A percentile compares a stretch with the other conserved stretches of the same genome.
Conservation (phyloP, 306 rosid genomes). For the Rubus parviflorus region DNA sequence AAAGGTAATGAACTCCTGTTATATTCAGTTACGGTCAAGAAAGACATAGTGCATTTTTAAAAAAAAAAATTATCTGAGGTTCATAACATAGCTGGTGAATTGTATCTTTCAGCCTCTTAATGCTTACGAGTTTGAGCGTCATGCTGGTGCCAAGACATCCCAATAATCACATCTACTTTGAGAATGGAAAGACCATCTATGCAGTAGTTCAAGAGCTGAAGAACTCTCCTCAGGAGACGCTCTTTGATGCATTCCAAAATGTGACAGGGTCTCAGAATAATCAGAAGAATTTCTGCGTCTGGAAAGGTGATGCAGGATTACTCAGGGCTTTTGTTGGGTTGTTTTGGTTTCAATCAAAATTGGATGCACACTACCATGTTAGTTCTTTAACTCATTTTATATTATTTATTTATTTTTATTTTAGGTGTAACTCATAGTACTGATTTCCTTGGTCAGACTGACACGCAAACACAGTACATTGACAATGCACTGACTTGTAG, state of each 20-base stretch:
- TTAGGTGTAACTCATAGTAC: slow-evolving; percentile 17
- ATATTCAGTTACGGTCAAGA: slow-evolving; percentile 14
- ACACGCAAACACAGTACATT: neutral
- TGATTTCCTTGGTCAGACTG: neutral
- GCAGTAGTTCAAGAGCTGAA: slow-evolving; percentile 94
- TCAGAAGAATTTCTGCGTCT: slow-evolving; percentile 71
- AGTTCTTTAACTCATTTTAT: neutral
- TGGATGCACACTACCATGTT: neutral
- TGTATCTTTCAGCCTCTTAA: slow-evolving; percentile 67
- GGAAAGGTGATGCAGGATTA: slow-evolving; percentile 66
- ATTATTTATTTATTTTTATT: neutral
- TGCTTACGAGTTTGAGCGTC: slow-evolving; percentile 95
- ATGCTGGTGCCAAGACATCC: slow-evolving; percentile 97
- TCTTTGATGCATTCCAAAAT: slow-evolving; percentile 78
- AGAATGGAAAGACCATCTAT: slow-evolving; percentile 91
- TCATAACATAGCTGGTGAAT: slow-evolving; percentile 26
- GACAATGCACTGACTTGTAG: neutral
- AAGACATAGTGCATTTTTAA: neutral
- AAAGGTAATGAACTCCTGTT: slow-evolving; percentile 55
- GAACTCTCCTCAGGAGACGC: slow-evolving; percentile 80
- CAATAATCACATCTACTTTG: slow-evolving; percentile 89
- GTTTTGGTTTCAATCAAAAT: neutral
- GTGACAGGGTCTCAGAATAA: slow-evolving; percentile 80
- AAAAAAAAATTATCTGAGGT: too few relatives aligned
- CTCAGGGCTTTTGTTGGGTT: neutral